Percentiles rank a stretch among this genome's conserved stretches.
These are phyloP conservation scores for Populus hybrid DNA, from an alignment of 441 rosid species.

Conservation along the genomic window DNA sequence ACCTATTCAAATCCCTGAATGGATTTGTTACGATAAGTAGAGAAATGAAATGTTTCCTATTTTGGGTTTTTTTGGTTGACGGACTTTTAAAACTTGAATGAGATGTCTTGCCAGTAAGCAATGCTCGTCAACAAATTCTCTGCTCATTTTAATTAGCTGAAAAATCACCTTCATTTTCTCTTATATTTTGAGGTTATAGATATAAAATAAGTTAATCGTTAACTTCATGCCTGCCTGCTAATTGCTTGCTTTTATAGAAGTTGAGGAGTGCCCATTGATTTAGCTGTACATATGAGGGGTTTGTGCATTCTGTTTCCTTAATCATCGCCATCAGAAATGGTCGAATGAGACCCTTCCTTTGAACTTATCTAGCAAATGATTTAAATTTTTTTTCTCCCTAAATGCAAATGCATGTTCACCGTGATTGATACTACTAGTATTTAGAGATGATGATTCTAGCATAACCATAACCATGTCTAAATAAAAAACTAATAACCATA, in stretches of 20 bases:
- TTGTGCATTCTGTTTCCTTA: not conserved
- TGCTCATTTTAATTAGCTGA: not conserved
- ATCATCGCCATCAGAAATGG: not conserved
- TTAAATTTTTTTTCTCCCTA: not conserved
- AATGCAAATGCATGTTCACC: not conserved
- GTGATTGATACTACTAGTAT: not conserved
- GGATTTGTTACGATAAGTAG: not conserved
- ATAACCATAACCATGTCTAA: not conserved
- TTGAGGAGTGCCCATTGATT: not conserved
- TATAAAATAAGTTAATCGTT: not conserved
- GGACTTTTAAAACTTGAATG: not conserved
- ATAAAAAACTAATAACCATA: not conserved
- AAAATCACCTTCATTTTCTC: not conserved
- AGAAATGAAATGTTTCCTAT: not conserved
- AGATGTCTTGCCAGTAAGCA: not conserved
- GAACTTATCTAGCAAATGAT: not conserved
- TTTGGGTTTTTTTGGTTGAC: no score
- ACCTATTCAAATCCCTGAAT: not conserved
- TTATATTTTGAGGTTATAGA: not conserved
- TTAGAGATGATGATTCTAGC: not conserved
- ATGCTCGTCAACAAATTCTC: not conserved
- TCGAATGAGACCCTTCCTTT: not conserved
- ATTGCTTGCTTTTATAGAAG: not conserved
- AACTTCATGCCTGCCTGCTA: not conserved
- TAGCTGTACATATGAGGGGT: not conserved